Percentiles rank a stretch among this genome's conserved stretches.
Conservation (phyloP, 2,329 filamentous ascomycete species). For the Pestalotiopsis fici region DNA sequence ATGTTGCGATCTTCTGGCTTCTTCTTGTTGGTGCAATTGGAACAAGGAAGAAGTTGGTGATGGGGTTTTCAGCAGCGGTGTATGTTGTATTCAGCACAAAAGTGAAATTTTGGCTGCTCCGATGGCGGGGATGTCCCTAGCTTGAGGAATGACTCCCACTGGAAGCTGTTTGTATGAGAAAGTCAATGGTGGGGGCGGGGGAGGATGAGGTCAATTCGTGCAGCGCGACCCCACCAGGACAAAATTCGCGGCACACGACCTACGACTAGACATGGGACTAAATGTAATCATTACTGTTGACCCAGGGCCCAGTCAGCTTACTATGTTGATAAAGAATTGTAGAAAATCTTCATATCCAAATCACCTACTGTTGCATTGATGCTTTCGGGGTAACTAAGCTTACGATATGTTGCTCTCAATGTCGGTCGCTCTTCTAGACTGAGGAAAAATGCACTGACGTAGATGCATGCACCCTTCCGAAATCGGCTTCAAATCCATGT, state of each 20-base stretch:
- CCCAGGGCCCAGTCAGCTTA: background rate
- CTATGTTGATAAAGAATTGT: background rate
- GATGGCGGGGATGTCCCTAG: background rate
- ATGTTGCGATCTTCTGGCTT: slow-evolving; percentile 10
- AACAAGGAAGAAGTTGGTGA: slow-evolving; percentile 17
- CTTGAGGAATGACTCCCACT: background rate
- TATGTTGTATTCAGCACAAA: background rate
- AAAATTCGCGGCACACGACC: background rate
- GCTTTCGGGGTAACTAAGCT: background rate
- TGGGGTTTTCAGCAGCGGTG: background rate
- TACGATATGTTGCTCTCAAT: background rate
- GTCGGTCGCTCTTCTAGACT: background rate
- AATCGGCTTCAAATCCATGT: background rate
- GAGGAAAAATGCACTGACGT: background rate
- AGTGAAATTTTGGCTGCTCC: slow-evolving; percentile 3
- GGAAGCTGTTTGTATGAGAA: background rate
- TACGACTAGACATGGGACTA: no score
- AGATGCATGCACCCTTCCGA: background rate
- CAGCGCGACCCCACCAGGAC: background rate
- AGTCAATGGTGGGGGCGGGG: slow-evolving; percentile 2
- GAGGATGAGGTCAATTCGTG: background rate
- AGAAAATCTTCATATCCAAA: background rate
- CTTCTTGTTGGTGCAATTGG: slow-evolving; percentile 11
- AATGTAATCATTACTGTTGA: background rate
- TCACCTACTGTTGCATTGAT: background rate